Evolutionary conservation across 2,329 filamentous ascomycete species (phyloP), one percentile per base, ranked within the genome.

Genomic region (Penicillium brasilianum): DNA sequence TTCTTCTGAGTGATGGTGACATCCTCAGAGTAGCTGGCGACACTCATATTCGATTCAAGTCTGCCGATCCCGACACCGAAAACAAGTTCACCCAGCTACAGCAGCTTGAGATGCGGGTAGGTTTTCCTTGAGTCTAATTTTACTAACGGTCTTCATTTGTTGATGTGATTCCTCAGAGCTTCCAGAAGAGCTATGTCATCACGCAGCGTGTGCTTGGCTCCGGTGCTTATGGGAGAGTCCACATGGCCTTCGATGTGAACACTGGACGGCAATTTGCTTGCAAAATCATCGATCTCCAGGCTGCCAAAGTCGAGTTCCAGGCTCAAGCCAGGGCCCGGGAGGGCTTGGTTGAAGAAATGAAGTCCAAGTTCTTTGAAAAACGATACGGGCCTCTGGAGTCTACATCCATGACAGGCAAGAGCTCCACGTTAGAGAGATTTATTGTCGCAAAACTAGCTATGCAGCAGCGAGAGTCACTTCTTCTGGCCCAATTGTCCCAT

Each of bases 401-500:
- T 25, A 34, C 14, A 4, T 11, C 48, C 20, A 32, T 13, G 13
- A 48, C 14, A 22, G 11, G 20, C 18, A 36, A 22, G 28, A 6
- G 18, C 14, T 25, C 28, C 10, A 16, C 14, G 18, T 3, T n/a
- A 18, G 18, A 44, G 8, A 16, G 18, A 16, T 10, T 25, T 3
- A 4, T 55, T 13, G 20, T 30, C 1, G 34, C 34, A n/a, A 50
- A 43, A 14, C 25, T 59, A 14, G 25, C 32, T 2, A 50, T 18
- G 28, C 37, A 77, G 57, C 69, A 76, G 56, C 76, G 76, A 20
- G 80, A 83, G 58, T 74, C 76, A 14, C 71, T 72, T 13, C 80
- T 87, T 6, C 75, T 88, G 43, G 77, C 82, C 58, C 75, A 80
- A 18, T 73, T 88, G 4, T 80, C 76, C 36, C 86, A 88, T 77